A percentile compares a stretch with the other conserved stretches of the same genome.
phyloP scores from a whole-genome alignment of 139 green algal species.

The Marvania coccoides region DNA sequence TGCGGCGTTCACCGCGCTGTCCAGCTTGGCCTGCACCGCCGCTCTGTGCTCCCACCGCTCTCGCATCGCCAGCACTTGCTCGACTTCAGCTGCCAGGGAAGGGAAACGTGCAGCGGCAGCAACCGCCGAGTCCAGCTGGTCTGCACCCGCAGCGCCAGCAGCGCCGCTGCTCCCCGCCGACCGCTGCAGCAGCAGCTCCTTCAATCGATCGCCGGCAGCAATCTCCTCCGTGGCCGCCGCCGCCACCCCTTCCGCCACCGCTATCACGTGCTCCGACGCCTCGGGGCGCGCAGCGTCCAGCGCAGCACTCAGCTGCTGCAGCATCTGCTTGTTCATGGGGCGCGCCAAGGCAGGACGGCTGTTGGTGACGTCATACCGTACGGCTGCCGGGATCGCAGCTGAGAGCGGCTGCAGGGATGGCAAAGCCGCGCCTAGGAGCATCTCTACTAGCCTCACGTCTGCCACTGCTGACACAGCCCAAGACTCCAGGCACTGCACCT shows the following conservation, averaged over 20 bases:
- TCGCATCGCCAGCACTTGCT: conserved; percentile 28
- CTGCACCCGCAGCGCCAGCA: neutral
- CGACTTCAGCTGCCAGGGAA: conserved; percentile 41
- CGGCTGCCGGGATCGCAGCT: conserved; percentile 8
- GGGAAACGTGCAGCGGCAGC: conserved; percentile 35
- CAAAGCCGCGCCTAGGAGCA: conserved; percentile 46
- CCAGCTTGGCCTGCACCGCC: conserved; percentile 41
- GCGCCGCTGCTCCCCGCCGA: neutral
- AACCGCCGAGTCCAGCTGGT: too few species aligned
- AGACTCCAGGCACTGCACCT: conserved; percentile 47
- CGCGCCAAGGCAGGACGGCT: conserved; percentile 6
- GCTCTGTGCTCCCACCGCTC: conserved; percentile 39
- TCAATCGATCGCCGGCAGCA: conserved; percentile 35
- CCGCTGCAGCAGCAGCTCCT: conserved; percentile 33
- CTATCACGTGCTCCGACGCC: conserved; percentile 14
- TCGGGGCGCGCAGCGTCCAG: conserved; percentile 26
- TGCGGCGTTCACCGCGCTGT: conserved; percentile 7
- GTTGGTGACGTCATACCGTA: neutral
- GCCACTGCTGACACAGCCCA: conserved; percentile 50
- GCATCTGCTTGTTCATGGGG: conserved; percentile 24
- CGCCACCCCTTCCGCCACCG: conserved; percentile 3
- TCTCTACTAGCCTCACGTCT: conserved; percentile 61
- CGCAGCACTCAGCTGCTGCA: conserved; percentile 33
- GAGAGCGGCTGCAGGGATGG: conserved; percentile 36
- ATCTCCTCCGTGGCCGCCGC: conserved; percentile 34